Evolutionary conservation across 805 yeast genomes (phyloP), one percentile per base, ranked within the genome.

Genomic region (Blastobotrys americana): DNA sequence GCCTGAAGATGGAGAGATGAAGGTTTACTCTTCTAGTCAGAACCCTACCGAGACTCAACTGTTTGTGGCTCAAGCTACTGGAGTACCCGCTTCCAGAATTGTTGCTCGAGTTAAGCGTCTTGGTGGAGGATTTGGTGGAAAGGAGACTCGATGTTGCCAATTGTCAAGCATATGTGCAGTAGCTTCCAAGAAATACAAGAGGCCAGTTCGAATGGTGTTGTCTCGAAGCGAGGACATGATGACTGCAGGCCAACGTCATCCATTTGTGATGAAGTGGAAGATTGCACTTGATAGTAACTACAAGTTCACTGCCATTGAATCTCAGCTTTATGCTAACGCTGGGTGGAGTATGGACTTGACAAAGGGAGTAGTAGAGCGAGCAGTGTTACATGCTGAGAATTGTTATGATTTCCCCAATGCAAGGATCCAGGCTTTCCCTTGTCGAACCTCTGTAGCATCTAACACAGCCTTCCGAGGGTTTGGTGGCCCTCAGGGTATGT

Each of bases 51-150:
- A 70, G 48, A 60, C 73, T 3, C 76, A 71, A 47, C 63, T 64
- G 27, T 61, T 62, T 31, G 72, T 67, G 10, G 72, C 74, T 1
- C 65, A 66, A 25, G 68, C 67, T 3, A 60, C 71, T 4, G 72
- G 71, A 10, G 70, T 70, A 9, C 71, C 74, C 2, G 60, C 69
- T 3, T 60, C 65, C 36, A 60, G 66, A 35, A 60, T 71, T 44
- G 73, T 71, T 8, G 61, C 60, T 19, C 57, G 67, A 15, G 71
- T 64, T 15, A 71, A 71, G 51, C 58, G 75, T 41, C 54, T 71
- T 3, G 76, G 76, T 20, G 76, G 76, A 40, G 76, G 76, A 1
- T 71, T 71, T 51, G 76, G 76, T 19, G 76, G 76, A 39, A 71
- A 71, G 47, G 76, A 71, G 49, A 64, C 72, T 2, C 56, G 75